A percentile compares a stretch with the other conserved stretches of the same genome.
Evolutionary conservation across 2,329 filamentous ascomycete species (phyloP).

Genomic region (Paecilomyces dactylethromorphus): DNA sequence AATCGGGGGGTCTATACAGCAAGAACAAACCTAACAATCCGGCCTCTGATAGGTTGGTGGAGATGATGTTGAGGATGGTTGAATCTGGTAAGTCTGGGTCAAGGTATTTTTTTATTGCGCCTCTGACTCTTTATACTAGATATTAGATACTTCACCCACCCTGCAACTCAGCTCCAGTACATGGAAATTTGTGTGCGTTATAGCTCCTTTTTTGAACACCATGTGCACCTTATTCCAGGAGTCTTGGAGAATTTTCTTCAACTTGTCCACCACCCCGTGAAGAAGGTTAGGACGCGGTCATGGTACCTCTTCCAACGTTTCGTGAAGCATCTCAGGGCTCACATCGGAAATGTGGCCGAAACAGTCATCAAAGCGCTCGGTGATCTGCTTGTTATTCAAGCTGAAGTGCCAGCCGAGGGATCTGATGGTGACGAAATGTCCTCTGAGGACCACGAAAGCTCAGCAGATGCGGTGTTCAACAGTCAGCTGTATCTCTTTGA

Average conservation of each 20-base stretch:
- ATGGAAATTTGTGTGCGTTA: constrained; percentile 99
- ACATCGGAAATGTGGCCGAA: constrained; percentile 84
- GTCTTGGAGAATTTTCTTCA: constrained; percentile 88
- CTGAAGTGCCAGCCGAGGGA: constrained; percentile 72
- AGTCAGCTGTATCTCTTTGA: constrained; percentile 93
- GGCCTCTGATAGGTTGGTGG: constrained; percentile 73
- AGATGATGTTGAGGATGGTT: constrained; percentile 95
- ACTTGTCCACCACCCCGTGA: constrained; percentile 79
- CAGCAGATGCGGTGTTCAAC: constrained; percentile 82
- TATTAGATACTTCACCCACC: constrained; percentile 78
- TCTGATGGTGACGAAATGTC: constrained; percentile 86
- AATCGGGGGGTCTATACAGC: constrained; percentile 74
- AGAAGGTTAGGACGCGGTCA: constrained; percentile 80
- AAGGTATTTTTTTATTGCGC: constrained; percentile 14
- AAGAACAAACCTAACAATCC: constrained; percentile 76
- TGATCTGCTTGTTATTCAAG: constrained; percentile 83
- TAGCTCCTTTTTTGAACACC: constrained; percentile 82
- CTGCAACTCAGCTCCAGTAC: constrained; percentile 87
- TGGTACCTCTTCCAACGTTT: constrained; percentile 97
- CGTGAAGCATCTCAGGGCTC: constrained; percentile 75
- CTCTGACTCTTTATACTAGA: constrained; percentile 43
- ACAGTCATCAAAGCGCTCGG: constrained; percentile 84
- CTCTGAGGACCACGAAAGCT: constrained; percentile 84
- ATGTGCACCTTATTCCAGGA: constrained; percentile 72
- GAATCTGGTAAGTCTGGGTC: constrained; percentile 62